Base-by-base conservation (phyloP, 352 stramenopile species). In the Globisporangium lucens region DNA sequence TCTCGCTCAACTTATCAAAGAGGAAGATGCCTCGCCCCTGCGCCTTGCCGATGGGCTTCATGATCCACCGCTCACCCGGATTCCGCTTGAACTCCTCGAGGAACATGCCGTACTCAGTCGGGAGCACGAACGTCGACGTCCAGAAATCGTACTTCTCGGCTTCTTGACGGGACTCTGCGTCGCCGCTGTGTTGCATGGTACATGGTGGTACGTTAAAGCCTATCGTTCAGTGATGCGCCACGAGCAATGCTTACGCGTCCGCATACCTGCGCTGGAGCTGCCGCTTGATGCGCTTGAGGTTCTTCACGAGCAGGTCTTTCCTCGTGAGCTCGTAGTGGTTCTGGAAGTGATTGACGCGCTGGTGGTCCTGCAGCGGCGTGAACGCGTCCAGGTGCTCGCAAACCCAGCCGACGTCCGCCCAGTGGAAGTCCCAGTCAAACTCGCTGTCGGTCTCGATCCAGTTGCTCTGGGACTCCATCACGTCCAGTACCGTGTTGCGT, bases 321-420 rank as follows among this genome's bases (percentile, higher is more conserved):
- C 91, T 76, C 29, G 89, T 97, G 64, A 98, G 85, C 70, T 98
- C 93, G 64, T 97, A 97, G 71, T 97, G 89, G 74, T 98, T 98
- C 58, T 92, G 87, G 73, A 97, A 98, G 67, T 98, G 93, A 78
- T 97, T 98, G 30, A 98, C 77, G 12, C 86, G 74, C 78, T 82
- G 82, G 49, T 89, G 77, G 61, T 89, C 82, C 60, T 88, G 75
- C 66, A 89, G 68, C 46, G 83, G 80, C 49, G 75, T 88, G 61
- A 83, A 86, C 57, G 76, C 76, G 63, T 91, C 80, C 61, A 90
- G 71, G 67, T 89, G 76, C 66, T 95, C 85, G 12, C 88, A 85
- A 17, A 97, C 69, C 90, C 89, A 97, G 15, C 83, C 81, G 4
- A 93, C 74, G 63, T 96, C 89, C 1, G 87, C 79, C 90, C 87